These are phyloP conservation scores for Monilinia laxa DNA, from an alignment of 2,329 filamentous ascomycete species.

Conservation along the genomic window DNA sequence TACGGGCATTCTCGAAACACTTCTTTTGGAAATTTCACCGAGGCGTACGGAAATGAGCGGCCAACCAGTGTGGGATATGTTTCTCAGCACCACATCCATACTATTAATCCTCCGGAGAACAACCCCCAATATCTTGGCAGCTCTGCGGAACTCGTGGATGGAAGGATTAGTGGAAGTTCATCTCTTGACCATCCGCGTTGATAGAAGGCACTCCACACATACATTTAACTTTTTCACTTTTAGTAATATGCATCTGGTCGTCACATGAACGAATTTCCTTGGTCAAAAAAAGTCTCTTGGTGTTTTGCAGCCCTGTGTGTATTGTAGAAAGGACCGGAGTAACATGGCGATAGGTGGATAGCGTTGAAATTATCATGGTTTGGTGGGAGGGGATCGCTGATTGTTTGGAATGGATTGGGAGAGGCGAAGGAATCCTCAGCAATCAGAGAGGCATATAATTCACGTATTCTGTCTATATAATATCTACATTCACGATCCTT, in stretches of 20 bases:
- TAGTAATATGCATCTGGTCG: conserved; percentile 18
- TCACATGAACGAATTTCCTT: conserved; percentile 25
- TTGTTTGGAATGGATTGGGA: not conserved
- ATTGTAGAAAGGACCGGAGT: conserved; percentile 24
- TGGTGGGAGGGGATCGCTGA: not conserved
- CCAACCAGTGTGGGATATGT: conserved; percentile 58
- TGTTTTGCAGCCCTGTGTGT: conserved; percentile 19
- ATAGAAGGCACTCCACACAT: not conserved
- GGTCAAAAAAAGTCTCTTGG: conserved; percentile 23
- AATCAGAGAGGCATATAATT: conserved; percentile 13
- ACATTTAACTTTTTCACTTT: conserved; percentile 20
- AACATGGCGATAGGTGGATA: conserved; percentile 15
- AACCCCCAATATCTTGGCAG: conserved; percentile 51
- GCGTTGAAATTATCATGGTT: conserved; percentile 4
- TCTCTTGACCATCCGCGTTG: conserved; percentile 31
- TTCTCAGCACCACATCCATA: conserved; percentile 56
- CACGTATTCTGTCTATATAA: conserved; percentile 23
- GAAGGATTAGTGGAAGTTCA: conserved; percentile 29
- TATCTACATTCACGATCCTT: conserved; percentile 16
- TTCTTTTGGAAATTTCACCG: conserved; percentile 37
- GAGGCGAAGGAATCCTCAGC: not conserved
- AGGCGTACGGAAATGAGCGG: conserved; percentile 46
- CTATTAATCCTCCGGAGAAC: conserved; percentile 50
- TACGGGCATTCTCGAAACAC: conserved; percentile 42
- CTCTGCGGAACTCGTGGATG: conserved; percentile 57